These are phyloP conservation scores for Ogataea minuta DNA, from an alignment of 805 yeast species.

Conservation along the genomic window DNA sequence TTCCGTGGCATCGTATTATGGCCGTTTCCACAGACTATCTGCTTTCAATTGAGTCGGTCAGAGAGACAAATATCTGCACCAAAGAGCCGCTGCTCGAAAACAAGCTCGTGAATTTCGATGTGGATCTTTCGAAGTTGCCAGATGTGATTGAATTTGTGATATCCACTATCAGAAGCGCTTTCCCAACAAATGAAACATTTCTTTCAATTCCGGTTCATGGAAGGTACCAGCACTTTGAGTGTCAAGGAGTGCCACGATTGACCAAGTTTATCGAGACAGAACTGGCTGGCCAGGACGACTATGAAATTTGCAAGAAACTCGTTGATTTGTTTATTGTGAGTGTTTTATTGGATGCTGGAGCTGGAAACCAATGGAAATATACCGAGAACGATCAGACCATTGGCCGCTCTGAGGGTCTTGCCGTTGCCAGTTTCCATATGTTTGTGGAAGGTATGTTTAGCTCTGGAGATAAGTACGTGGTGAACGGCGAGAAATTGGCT, in stretches of 20 bases:
- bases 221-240: slow-evolving; percentile 64
- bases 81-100: slow-evolving; percentile 38
- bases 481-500: slow-evolving; percentile 42
- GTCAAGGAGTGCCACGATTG: slow-evolving; percentile 45
- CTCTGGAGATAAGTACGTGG: slow-evolving; percentile 39
- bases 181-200: slow-evolving; percentile 39
- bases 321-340: slow-evolving; percentile 59
- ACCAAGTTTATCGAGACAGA: slow-evolving; percentile 37
- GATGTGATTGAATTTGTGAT: slow-evolving; percentile 45
- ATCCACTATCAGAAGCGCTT: slow-evolving; percentile 44
- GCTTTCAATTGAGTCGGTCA: slow-evolving; percentile 51
- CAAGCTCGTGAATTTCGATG: slow-evolving; percentile 43
- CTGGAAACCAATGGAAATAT: slow-evolving; percentile 58
- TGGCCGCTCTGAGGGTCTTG: slow-evolving; percentile 61
- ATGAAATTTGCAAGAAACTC: slow-evolving; percentile 51
- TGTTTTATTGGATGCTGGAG: slow-evolving; percentile 67
- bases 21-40: slow-evolving; percentile 32
- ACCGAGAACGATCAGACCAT: slow-evolving; percentile 37
- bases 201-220: slow-evolving; percentile 61
- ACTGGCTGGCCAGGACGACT: slow-evolving; percentile 34
- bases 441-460: slow-evolving; percentile 47
- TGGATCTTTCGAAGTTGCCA: slow-evolving; percentile 42
- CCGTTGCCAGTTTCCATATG: slow-evolving; percentile 57
- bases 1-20: neutral
- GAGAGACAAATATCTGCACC: slow-evolving; percentile 49